Conservation (phyloP, 139 green algal species). For the Haematococcus sp. region DNA sequence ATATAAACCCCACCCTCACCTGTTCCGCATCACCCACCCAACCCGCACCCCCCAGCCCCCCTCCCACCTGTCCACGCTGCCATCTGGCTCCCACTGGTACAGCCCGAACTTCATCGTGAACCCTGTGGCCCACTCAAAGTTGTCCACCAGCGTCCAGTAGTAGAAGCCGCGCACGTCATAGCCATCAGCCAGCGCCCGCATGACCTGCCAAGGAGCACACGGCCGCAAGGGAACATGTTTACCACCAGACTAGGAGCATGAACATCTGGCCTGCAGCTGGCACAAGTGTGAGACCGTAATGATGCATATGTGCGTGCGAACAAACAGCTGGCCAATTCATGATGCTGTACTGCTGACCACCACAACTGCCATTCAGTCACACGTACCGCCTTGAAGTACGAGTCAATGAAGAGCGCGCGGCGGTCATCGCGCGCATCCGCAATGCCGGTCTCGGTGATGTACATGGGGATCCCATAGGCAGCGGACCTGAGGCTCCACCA, state of each 20-base stretch:
- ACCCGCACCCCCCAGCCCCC: too few species aligned
- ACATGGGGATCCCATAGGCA: constrained; percentile 61
- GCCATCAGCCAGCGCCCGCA: constrained; percentile 53
- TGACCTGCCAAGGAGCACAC: constrained; percentile 29
- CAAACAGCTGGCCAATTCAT: background rate
- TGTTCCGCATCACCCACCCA: too few species aligned
- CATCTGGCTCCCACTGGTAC: constrained; percentile 60
- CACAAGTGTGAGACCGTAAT: constrained; percentile 60
- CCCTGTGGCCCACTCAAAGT: constrained; percentile 68
- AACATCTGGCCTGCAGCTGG: background rate
- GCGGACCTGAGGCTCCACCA: background rate
- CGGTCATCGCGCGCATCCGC: constrained; percentile 58
- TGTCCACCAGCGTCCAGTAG: constrained; percentile 66
- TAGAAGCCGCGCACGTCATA: constrained; percentile 65
- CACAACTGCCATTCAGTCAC: too few species aligned
- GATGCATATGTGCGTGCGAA: background rate
- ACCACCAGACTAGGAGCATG: background rate
- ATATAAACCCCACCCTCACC: too few species aligned
- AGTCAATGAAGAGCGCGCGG: constrained; percentile 42
- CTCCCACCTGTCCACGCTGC: constrained; percentile 37
- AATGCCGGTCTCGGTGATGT: constrained; percentile 84
- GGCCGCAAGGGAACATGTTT: background rate
- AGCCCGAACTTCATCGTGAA: constrained; percentile 71
- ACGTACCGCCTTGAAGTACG: constrained; percentile 45
- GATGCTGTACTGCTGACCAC: too few species aligned